These are phyloP conservation scores for Hygrophila difformis DNA, from an alignment of 257 asterid species.

Conservation along the genomic window DNA sequence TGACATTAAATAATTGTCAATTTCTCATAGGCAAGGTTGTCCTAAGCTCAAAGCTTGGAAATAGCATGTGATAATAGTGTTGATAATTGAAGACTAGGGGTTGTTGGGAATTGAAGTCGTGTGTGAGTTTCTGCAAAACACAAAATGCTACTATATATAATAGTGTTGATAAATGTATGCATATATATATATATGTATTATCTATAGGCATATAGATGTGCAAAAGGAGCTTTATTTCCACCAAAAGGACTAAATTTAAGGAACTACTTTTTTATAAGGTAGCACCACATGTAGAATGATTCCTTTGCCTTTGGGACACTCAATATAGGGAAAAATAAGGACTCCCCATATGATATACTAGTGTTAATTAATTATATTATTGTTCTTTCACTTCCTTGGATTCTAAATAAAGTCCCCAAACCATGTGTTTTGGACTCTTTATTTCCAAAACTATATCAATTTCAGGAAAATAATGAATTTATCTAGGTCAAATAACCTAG, in stretches of 20 bases:
- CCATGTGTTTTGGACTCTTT: slow-evolving; percentile 28
- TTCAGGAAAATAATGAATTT: too few species aligned
- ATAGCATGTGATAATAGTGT: slow-evolving; percentile 19
- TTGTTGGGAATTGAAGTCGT: slow-evolving; percentile 19
- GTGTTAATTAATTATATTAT: too few species aligned
- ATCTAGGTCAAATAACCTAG: too few species aligned
- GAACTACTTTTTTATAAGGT: slow-evolving; percentile 9
- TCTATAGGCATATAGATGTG: too few species aligned
- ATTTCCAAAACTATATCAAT: slow-evolving; percentile 18
- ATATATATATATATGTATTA: background rate
- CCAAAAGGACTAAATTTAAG: background rate
- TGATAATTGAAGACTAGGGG: slow-evolving; percentile 4
- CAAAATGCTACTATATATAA: too few species aligned
- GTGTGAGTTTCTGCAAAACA: too few species aligned
- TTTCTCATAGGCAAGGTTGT: too few species aligned
- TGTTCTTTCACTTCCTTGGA: slow-evolving; percentile 21
- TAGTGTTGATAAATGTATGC: too few species aligned
- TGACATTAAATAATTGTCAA: background rate
- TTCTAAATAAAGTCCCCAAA: slow-evolving; percentile 26
- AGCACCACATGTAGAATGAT: slow-evolving; percentile 24
- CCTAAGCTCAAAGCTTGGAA: background rate
- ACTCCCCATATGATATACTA: too few species aligned
- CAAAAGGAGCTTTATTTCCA: background rate
- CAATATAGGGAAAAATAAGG: slow-evolving; percentile 17
- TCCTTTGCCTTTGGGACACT: slow-evolving; percentile 23